Conservation (phyloP, 345 rosid genomes). For the Acer saccharum region DNA sequence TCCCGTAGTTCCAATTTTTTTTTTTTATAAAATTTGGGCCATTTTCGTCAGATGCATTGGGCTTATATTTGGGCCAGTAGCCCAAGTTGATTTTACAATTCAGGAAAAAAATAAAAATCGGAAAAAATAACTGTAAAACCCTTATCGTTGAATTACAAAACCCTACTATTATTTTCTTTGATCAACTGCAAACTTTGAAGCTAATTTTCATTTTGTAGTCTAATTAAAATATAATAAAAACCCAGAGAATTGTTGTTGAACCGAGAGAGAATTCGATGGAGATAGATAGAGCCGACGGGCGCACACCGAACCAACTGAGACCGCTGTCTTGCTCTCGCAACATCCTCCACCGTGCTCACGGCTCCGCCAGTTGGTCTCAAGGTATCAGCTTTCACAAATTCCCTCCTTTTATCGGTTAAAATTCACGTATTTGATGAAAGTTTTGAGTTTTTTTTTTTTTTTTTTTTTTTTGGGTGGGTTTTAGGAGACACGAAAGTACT, state of each 20-base stretch:
- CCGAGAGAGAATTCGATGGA: slow-evolving; percentile 38
- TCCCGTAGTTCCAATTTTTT: too few species aligned
- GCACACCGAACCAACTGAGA: slow-evolving; percentile 69
- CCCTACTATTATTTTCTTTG: not conserved
- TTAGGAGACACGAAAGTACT: slow-evolving; percentile 86
- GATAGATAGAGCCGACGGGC: slow-evolving; percentile 66
- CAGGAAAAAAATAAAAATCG: too few species aligned
- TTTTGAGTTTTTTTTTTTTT: not conserved
- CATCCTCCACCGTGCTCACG: slow-evolving; percentile 87
- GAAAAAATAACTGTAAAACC: too few species aligned
- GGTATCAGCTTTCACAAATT: slow-evolving; percentile 36
- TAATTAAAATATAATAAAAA: not conserved
- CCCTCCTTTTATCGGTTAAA: not conserved
- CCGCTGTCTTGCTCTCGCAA: slow-evolving; percentile 76
- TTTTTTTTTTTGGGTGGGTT: slow-evolving; percentile 5
- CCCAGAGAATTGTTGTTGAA: not conserved
- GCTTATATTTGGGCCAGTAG: too few species aligned
- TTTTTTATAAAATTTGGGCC: too few species aligned
- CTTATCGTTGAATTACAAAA: not conserved
- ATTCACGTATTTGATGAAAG: not conserved
- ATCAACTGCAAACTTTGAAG: not conserved
- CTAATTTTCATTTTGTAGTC: not conserved
- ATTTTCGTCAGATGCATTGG: too few species aligned
- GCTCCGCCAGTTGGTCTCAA: slow-evolving; percentile 96
- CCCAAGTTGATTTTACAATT: too few species aligned